A percentile compares a stretch with the other conserved stretches of the same genome.
These are phyloP conservation scores for Mrakia hoshinonis DNA, from an alignment of 768 basidiomycete species.

Conservation along the genomic window DNA sequence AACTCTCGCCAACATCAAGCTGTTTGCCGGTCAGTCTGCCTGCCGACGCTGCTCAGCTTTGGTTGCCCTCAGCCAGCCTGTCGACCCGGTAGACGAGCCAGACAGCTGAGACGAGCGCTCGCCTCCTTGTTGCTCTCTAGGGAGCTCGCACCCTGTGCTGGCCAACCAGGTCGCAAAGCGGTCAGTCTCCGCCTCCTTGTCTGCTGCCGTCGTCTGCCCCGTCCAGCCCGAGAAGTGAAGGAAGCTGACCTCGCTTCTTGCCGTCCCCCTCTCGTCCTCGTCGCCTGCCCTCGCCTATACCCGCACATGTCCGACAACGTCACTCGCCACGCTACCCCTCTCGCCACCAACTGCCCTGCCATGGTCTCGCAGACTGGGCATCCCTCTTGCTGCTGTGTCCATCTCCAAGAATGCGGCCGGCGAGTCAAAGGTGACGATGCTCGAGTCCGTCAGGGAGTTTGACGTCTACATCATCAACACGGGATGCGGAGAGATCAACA, in stretches of 20 bases:
- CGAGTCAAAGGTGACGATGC: conserved; percentile 89
- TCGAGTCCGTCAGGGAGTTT: conserved; percentile 91
- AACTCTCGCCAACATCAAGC: conserved; percentile 28
- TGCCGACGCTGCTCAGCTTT: too few relatives aligned
- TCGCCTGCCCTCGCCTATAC: not conserved
- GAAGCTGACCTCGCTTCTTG: not conserved
- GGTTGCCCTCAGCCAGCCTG: not conserved
- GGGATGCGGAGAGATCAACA: conserved; percentile 29
- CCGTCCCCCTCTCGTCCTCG: not conserved
- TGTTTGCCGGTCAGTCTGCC: conserved; percentile 23
- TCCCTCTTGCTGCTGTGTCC: conserved; percentile 60
- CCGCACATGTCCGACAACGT: not conserved
- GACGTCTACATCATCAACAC: conserved; percentile 95
- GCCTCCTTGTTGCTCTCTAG: not conserved
- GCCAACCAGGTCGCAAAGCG: conserved; percentile 25
- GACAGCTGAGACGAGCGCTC: not conserved
- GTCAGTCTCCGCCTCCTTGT: not conserved
- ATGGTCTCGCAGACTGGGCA: conserved; percentile 62
- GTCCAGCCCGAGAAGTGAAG: not conserved
- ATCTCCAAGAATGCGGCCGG: conserved; percentile 89
- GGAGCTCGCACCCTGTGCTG: conserved; percentile 24
- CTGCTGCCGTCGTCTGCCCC: not conserved
- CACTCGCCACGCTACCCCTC: not conserved
- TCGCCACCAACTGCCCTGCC: not conserved
- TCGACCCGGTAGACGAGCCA: not conserved